Conservation (phyloP, 2,329 filamentous ascomycete species). For the Aureobasidium sp. region DNA sequence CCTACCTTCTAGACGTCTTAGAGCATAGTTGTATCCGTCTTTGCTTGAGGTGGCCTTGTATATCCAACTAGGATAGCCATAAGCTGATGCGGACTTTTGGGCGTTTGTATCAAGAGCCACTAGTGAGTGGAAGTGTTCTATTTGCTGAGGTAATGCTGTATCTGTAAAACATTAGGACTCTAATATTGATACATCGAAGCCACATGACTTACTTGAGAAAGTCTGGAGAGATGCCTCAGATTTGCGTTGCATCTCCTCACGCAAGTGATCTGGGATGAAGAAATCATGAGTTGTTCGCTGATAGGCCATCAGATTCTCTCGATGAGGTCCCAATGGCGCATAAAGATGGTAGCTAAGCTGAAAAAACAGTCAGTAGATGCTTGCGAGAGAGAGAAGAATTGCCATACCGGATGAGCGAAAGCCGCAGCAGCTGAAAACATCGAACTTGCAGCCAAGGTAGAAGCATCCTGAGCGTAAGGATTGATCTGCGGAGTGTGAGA, state of each 20-base stretch:
- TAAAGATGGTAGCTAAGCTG: constrained; percentile 82
- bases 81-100: constrained; percentile 67
- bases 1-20: constrained; percentile 70
- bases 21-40: constrained; percentile 78
- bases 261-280: constrained; percentile 76
- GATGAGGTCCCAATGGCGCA: constrained; percentile 73
- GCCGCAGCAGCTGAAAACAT: constrained; percentile 56
- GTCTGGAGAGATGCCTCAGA: constrained; percentile 76
- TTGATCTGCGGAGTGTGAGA: constrained; percentile 38
- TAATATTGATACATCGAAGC: constrained; percentile 10
- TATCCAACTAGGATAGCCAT: constrained; percentile 85
- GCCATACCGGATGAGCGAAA: constrained; percentile 43
- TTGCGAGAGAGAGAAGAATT: not conserved
- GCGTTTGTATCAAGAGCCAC: constrained; percentile 78
- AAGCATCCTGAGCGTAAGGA: constrained; percentile 69
- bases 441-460: constrained; percentile 48
- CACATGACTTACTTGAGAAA: constrained; percentile 57
- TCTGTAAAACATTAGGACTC: constrained; percentile 39
- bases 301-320: constrained; percentile 72
- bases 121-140: constrained; percentile 87
- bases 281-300: constrained; percentile 84
- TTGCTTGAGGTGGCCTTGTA: constrained; percentile 90
- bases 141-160: constrained; percentile 56
- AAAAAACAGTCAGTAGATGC: not conserved
- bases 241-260: constrained; percentile 85